Evolutionary conservation across 2,329 filamentous ascomycete genomes (phyloP).

Genomic region (Myriosclerotinia curreyana): DNA sequence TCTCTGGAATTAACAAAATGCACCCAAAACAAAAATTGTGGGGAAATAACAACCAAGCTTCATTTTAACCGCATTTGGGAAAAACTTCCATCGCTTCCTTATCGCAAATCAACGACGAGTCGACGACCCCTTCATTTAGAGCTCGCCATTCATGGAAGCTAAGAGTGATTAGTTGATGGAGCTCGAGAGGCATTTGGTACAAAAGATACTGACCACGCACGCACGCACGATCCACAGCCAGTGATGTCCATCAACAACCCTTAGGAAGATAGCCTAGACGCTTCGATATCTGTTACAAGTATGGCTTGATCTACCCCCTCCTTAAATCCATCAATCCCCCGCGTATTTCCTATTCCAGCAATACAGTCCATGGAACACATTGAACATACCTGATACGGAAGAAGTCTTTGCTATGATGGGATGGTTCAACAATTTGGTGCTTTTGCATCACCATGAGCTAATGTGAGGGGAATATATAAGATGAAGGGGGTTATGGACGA

Average conservation of each 20-base stretch:
- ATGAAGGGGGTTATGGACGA: conserved; percentile 18
- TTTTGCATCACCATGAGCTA: conserved; percentile 17
- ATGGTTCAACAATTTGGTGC: conserved; percentile 19
- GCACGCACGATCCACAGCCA: neutral
- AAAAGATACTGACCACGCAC: conserved; percentile 1
- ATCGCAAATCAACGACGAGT: conserved; percentile 22
- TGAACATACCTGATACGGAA: conserved; percentile 15
- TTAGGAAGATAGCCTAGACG: neutral
- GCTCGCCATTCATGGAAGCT: conserved; percentile 3
- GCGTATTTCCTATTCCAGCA: conserved; percentile 20
- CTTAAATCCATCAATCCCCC: conserved; percentile 5
- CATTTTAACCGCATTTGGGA: conserved; percentile 26
- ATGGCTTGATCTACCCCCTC: neutral
- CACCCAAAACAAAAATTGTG: conserved; percentile 5
- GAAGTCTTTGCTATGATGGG: conserved; percentile 27
- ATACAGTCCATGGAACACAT: conserved; percentile 20
- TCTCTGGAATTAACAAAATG: neutral
- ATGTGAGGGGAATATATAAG: conserved; percentile 21
- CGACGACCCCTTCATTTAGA: conserved; percentile 14
- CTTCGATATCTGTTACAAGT: neutral
- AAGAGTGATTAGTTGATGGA: neutral
- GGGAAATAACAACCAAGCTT: conserved; percentile 2
- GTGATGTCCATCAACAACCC: neutral
- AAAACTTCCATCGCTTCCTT: conserved; percentile 26
- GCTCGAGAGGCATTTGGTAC: neutral